These are phyloP conservation scores for Penicillium brevicompactum DNA, from an alignment of 2,329 filamentous ascomycete species.

Conservation along the genomic window DNA sequence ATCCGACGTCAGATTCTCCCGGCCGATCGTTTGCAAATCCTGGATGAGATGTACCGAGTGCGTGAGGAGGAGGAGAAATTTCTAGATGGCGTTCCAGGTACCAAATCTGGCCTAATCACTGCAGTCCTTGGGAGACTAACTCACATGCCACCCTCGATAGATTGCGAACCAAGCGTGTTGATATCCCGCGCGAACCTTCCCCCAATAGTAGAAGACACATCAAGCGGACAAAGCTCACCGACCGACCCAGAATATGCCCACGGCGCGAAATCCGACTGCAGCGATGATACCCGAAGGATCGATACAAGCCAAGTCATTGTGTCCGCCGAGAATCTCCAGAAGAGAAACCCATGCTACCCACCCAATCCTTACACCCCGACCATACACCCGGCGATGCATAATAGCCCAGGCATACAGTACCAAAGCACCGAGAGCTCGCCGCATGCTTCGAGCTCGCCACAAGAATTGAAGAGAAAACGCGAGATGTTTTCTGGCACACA, in stretches of 20 bases:
- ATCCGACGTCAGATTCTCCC: conserved; percentile 41
- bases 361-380: conserved; percentile 10
- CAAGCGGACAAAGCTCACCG: conserved; percentile 19
- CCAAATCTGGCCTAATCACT: background rate
- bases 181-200: conserved; percentile 34
- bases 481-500: conserved; percentile 4
- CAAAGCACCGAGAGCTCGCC: background rate
- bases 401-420: conserved; percentile 11
- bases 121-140: conserved; percentile 3
- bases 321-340: conserved; percentile 6
- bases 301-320: conserved; percentile 8
- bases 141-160: conserved; percentile 14
- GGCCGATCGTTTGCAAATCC: conserved; percentile 35
- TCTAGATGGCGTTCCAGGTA: conserved; percentile 41
- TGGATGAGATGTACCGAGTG: conserved; percentile 46
- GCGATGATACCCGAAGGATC: conserved; percentile 1
- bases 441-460: conserved; percentile 6
- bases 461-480: conserved; percentile 22
- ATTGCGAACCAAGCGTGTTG: conserved; percentile 27
- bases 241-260: conserved; percentile 10
- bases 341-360: conserved; percentile 2
- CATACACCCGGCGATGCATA: conserved; percentile 1
- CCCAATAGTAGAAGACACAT: conserved; percentile 20
- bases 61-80: conserved; percentile 43
- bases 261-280: conserved; percentile 3